phyloP scores from a whole-genome alignment of 495 filamentous ascomycete species.

The Aspergillus funiculosus region DNA sequence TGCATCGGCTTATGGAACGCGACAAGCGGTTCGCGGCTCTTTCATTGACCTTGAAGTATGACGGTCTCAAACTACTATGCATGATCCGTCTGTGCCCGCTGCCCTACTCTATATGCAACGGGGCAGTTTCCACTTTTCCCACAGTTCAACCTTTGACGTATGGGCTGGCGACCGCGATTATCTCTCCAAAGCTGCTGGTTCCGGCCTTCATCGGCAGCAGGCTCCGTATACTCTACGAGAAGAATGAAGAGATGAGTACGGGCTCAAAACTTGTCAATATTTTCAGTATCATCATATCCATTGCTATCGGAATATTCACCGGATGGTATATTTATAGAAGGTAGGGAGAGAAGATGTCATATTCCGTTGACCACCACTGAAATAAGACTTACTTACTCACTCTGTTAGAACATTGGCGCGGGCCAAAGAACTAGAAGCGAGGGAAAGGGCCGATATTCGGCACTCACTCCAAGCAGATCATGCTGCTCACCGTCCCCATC shows the following conservation, averaged over 20 bases:
- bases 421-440: constrained; percentile 76
- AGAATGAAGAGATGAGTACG: constrained; percentile 53
- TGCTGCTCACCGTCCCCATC: constrained; percentile 35
- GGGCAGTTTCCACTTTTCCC: constrained; percentile 87
- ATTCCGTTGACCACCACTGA: background rate
- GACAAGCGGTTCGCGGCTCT: constrained; percentile 75
- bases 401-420: constrained; percentile 65
- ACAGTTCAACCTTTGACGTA: constrained; percentile 74
- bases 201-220: constrained; percentile 85
- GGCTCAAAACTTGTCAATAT: constrained; percentile 66
- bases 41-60: constrained; percentile 62
- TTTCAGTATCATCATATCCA: constrained; percentile 65
- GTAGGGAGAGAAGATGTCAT: constrained; percentile 25
- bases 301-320: constrained; percentile 64
- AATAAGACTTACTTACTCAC: constrained; percentile 1
- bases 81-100: constrained; percentile 93
- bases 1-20: constrained; percentile 69
- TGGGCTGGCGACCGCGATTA: constrained; percentile 70
- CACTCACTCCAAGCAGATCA: constrained; percentile 37
- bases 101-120: constrained; percentile 93
- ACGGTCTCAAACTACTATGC: constrained; percentile 80
- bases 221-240: constrained; percentile 60
- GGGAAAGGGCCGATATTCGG: constrained; percentile 56
- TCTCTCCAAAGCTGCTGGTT: constrained; percentile 80
- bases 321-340: constrained; percentile 81